Conservation (phyloP, 129 eudicot species). For the Solidago caesia region DNA sequence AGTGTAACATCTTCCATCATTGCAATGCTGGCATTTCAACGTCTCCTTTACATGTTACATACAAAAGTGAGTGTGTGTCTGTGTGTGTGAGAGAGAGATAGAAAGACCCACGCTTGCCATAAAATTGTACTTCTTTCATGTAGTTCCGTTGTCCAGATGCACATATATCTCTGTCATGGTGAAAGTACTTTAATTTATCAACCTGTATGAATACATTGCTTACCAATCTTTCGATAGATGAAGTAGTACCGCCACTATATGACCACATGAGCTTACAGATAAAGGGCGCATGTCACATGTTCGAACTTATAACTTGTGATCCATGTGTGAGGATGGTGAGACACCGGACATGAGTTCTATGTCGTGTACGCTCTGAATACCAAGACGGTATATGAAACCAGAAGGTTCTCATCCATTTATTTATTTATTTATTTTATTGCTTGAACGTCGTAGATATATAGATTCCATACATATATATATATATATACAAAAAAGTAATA, state of each 20-base stretch:
- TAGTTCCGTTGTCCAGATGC: constrained; percentile 28
- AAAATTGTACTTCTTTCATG: constrained; percentile 28
- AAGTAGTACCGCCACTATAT: too few relatives aligned
- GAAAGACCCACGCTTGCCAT: constrained; percentile 26
- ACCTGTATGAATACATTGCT: constrained; percentile 11
- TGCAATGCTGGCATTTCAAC: constrained; percentile 45
- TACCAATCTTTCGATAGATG: not conserved
- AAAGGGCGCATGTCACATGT: too few relatives aligned
- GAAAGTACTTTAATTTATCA: constrained; percentile 11
- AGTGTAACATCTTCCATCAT: constrained; percentile 53
- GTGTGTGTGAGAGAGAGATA: constrained; percentile 23
- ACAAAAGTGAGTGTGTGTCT: constrained; percentile 39
- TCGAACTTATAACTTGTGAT: too few relatives aligned
- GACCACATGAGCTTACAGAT: too few relatives aligned
- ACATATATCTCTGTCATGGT: constrained; percentile 17
- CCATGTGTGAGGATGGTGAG: too few relatives aligned
- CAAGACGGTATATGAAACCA: too few relatives aligned
- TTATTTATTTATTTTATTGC: too few relatives aligned
- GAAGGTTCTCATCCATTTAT: too few relatives aligned
- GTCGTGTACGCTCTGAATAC: too few relatives aligned
- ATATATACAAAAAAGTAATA: not conserved
- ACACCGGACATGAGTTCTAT: too few relatives aligned
- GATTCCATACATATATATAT: constrained; percentile 1
- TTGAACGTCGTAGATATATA: too few relatives aligned
- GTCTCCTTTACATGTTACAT: constrained; percentile 45